Conservation (phyloP, 768 basidiomycete species). For the Tricholoma sp. region DNA sequence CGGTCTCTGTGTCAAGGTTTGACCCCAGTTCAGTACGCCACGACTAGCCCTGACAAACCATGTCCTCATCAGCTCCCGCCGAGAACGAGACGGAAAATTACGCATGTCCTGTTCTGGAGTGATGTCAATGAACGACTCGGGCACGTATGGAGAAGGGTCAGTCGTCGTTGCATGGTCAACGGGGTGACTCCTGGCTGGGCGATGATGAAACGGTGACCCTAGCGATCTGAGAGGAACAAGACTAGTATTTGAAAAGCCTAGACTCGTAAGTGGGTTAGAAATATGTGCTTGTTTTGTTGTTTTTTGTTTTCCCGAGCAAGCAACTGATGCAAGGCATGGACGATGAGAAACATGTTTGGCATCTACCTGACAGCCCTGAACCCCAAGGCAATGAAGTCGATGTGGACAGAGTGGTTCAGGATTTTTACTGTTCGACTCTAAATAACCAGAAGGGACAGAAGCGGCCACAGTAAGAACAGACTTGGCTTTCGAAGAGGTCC, state of each 20-base stretch:
- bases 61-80: conserved; percentile 11
- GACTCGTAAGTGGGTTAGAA: conserved; percentile 2
- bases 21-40: conserved; percentile 16
- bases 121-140: conserved; percentile 35
- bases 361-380: background rate
- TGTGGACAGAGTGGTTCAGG: conserved; percentile 26
- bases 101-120: conserved; percentile 22
- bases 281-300: conserved; percentile 7
- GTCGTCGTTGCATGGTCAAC: background rate
- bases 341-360: background rate
- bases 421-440: conserved; percentile 28
- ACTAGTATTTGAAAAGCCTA: background rate
- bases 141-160: conserved; percentile 2
- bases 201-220: conserved; percentile 11
- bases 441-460: conserved; percentile 25
- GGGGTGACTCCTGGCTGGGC: conserved; percentile 6
- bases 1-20: conserved; percentile 2
- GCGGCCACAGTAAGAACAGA: conserved; percentile 12
- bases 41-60: conserved; percentile 15
- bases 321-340: conserved; percentile 11
- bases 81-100: background rate
- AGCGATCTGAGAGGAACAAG: background rate
- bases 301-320: conserved; percentile 15
- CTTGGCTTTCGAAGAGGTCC: background rate
- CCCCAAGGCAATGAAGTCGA: conserved; percentile 1